Base-by-base conservation (phyloP, 2,329 filamentous ascomycete species). In the Tolypocladium ovalisporum region DNA sequence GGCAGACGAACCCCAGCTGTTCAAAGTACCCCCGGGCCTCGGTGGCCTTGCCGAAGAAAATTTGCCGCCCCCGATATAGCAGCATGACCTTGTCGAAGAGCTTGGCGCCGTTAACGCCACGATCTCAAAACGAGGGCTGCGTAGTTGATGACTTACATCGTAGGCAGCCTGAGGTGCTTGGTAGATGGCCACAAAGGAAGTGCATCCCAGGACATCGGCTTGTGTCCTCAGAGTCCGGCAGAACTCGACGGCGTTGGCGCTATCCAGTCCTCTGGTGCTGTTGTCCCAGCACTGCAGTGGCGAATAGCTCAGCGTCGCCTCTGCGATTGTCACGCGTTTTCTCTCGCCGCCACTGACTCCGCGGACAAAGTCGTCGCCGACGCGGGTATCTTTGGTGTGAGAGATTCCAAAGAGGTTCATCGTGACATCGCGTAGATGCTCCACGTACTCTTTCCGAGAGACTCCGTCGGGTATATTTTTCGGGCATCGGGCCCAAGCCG, bases 341-440 rank as follows among this genome's bases (percentile, higher is more conserved):
- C 85, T 77, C 70, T 91, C 88, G 56, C 86, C 88, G 60, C 87
- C 89, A 54, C 83, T 88, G 0, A 94, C 80, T 68, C 90, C 90
- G 54, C 88, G 84, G 22, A 93, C 79, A 62, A 90, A 88, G 0
- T 81, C 80, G 73, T 89, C 85, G 66, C 85, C 69, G 0, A 86
- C 90, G 71, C 40, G 40, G 10, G 40, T 42, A 12, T 42, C 22
- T 24, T 42, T 24, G 40, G 40, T 42, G 19, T 24, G 40, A 6
- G 40, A 42, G 7, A 53, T 42, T n/a, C 40, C 40, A 42, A 42
- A 42, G 6, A 24, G 10, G 3, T 29, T 47, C 42, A 47, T 47
- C 15, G 42, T 47, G 24, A 47, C n/a, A 19, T 47, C 42, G 17
- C 24, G 24, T 8, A 47, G 24, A 17, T 47, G 42, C 42, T 47